phyloP scores from a whole-genome alignment of 768 basidiomycete genomes.

The Pleurotus platypus region DNA sequence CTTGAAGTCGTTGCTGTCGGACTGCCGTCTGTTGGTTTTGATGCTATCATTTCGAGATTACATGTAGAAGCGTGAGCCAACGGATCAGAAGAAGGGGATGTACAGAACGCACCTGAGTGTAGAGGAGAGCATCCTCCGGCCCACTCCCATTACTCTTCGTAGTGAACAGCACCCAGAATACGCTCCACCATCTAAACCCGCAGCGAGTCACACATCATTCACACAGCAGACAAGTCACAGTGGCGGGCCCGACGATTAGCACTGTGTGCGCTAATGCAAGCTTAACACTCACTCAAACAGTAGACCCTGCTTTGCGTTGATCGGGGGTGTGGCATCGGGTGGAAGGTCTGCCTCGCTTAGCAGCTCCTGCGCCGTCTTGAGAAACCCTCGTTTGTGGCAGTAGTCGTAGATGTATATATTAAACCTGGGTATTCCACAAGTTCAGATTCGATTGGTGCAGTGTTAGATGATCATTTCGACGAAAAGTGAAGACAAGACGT shows the following conservation, averaged over 20 bases:
- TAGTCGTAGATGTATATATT: slow-evolving; percentile 90
- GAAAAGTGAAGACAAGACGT: slow-evolving; percentile 22
- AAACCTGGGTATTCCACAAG: slow-evolving; percentile 49
- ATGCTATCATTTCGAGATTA: slow-evolving; percentile 17
- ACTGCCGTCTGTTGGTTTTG: slow-evolving; percentile 19
- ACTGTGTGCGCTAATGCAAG: slow-evolving; percentile 11
- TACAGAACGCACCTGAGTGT: slow-evolving; percentile 56
- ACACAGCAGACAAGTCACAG: slow-evolving; percentile 6
- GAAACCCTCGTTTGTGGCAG: slow-evolving; percentile 75
- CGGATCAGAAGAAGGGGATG: slow-evolving; percentile 11
- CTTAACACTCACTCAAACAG: slow-evolving; percentile 67
- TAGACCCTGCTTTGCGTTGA: slow-evolving; percentile 79
- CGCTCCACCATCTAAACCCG: slow-evolving; percentile 75
- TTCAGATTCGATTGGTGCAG: slow-evolving; percentile 4
- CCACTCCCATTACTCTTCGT: slow-evolving; percentile 69
- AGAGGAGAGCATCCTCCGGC: slow-evolving; percentile 69
- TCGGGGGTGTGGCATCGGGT: slow-evolving; percentile 63
- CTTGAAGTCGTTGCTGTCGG: slow-evolving; percentile 4
- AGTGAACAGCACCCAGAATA: slow-evolving; percentile 83
- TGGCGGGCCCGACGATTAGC: slow-evolving; percentile 8
- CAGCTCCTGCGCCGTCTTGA: slow-evolving; percentile 68
- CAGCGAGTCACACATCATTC: background rate
- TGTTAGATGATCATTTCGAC: slow-evolving; percentile 7
- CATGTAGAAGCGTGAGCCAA: slow-evolving; percentile 10
- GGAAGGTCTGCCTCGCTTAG: slow-evolving; percentile 64